These are phyloP conservation scores for Alternaria brassicae DNA, from an alignment of 2,329 filamentous ascomycete species.

Conservation along the genomic window DNA sequence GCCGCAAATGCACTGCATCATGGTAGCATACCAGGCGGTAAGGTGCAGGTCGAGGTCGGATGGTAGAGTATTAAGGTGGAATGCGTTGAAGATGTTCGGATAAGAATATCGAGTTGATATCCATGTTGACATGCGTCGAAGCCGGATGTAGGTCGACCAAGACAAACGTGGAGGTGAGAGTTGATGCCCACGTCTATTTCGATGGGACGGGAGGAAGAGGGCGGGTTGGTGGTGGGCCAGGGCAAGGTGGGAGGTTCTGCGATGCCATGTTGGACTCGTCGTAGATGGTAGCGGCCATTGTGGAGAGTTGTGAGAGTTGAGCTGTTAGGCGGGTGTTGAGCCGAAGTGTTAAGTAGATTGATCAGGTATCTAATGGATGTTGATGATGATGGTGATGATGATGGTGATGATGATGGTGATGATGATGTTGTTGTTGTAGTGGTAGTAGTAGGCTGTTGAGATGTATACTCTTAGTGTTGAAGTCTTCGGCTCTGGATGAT, in stretches of 20 bases:
- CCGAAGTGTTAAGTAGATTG: slow-evolving; percentile 9
- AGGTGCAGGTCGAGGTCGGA: slow-evolving; percentile 27
- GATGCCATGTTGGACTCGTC: slow-evolving; percentile 50
- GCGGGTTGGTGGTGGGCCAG: slow-evolving; percentile 57
- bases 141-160: slow-evolving; percentile 30
- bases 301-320: slow-evolving; percentile 15
- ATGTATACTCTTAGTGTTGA: slow-evolving; percentile 29
- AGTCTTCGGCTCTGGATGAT: slow-evolving; percentile 39
- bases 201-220: slow-evolving; percentile 56
- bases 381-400: slow-evolving; percentile 7
- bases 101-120: slow-evolving; percentile 26
- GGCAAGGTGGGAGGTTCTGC: slow-evolving; percentile 56
- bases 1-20: slow-evolving; percentile 35
- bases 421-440: slow-evolving; percentile 6
- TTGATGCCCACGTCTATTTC: slow-evolving; percentile 42
- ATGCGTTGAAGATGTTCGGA: slow-evolving; percentile 15
- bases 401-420: slow-evolving; percentile 5
- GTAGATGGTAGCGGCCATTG: slow-evolving; percentile 48
- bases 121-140: slow-evolving; percentile 35
- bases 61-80: slow-evolving; percentile 28
- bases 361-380: slow-evolving; percentile 16
- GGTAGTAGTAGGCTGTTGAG: slow-evolving; percentile 17
- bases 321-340: slow-evolving; percentile 16
- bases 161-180: slow-evolving; percentile 19
- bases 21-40: slow-evolving; percentile 27